Evolutionary conservation across 208 protist genomes (phyloP).

Genomic region (Lotmaria passim): DNA sequence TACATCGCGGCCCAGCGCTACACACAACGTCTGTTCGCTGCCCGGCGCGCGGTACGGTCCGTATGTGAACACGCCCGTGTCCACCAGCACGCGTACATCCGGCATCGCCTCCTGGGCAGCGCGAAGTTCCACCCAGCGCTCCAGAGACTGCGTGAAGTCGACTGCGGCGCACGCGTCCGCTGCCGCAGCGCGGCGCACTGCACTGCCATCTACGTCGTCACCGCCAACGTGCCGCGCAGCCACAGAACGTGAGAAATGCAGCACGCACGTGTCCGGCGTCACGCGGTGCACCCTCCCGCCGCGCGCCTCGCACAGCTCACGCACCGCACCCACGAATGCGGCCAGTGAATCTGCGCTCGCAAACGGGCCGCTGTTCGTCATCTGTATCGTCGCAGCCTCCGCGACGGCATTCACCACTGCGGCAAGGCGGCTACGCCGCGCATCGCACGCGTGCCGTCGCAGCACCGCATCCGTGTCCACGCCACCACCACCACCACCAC

Average conservation of each 20-base stretch:
- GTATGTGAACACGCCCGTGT: conserved; percentile 33
- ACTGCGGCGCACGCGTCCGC: conserved; percentile 21
- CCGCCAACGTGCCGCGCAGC: background rate
- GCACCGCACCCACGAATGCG: conserved; percentile 28
- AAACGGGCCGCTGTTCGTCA: conserved; percentile 25
- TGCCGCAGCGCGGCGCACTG: conserved; percentile 12
- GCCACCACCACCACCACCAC: background rate
- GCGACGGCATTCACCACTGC: conserved; percentile 5
- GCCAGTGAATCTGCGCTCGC: conserved; percentile 17
- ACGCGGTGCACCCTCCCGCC: conserved; percentile 23
- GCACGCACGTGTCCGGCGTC: conserved; percentile 29
- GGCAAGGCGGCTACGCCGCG: conserved; percentile 8
- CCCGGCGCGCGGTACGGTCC: conserved; percentile 21
- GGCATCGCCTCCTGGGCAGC: conserved; percentile 11
- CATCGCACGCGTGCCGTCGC: background rate
- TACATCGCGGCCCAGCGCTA: conserved; percentile 39
- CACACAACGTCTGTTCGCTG: conserved; percentile 27
- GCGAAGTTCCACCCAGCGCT: conserved; percentile 10
- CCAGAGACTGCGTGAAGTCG: conserved; percentile 32
- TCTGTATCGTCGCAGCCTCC: conserved; percentile 8
- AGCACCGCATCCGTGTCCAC: conserved; percentile 5
- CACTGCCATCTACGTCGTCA: background rate
- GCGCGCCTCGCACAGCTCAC: conserved; percentile 24
- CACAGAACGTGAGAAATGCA: conserved; percentile 33
- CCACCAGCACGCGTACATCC: conserved; percentile 31